Conservation (phyloP, 169 alveolate species). For the Haemoproteus tartakovskyi region DNA sequence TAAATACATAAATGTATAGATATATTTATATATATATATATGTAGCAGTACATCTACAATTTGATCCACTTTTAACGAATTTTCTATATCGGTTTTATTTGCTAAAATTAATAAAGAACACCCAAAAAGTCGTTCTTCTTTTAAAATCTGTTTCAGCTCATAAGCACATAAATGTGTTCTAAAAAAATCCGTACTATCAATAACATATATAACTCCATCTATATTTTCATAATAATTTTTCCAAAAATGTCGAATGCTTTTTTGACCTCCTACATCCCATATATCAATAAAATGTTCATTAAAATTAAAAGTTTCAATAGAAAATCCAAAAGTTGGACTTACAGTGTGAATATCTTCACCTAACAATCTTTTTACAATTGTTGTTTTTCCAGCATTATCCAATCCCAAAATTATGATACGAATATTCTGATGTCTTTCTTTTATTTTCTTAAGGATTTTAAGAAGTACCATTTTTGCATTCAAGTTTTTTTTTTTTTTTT, state of each 20-base stretch:
- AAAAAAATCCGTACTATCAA: slow-evolving; percentile 94
- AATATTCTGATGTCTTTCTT: slow-evolving; percentile 90
- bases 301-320: slow-evolving; percentile 87
- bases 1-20: no score
- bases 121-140: slow-evolving; percentile 90
- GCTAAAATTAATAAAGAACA: slow-evolving; percentile 74
- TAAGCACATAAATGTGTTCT: slow-evolving; percentile 93
- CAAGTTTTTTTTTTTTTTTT: no score
- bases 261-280: slow-evolving; percentile 99
- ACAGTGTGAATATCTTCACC: slow-evolving; percentile 90
- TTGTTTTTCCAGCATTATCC: slow-evolving; percentile 97
- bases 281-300: slow-evolving; percentile 83
- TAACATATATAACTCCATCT: slow-evolving; percentile 98
- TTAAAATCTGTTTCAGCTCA: slow-evolving; percentile 91
- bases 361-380: slow-evolving; percentile 90
- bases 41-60: slow-evolving; percentile 77
- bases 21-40: slow-evolving; percentile 65
- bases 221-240: slow-evolving; percentile 97
- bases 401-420: slow-evolving; percentile 94
- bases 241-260: slow-evolving; percentile 98
- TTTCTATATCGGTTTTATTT: slow-evolving; percentile 37
- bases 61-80: slow-evolving; percentile 49
- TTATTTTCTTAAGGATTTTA: slow-evolving; percentile 89
- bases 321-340: slow-evolving; percentile 96
- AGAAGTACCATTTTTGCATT: slow-evolving; percentile 86